Conservation (phyloP, 345 rosid genomes). For the Theobroma cacao region DNA sequence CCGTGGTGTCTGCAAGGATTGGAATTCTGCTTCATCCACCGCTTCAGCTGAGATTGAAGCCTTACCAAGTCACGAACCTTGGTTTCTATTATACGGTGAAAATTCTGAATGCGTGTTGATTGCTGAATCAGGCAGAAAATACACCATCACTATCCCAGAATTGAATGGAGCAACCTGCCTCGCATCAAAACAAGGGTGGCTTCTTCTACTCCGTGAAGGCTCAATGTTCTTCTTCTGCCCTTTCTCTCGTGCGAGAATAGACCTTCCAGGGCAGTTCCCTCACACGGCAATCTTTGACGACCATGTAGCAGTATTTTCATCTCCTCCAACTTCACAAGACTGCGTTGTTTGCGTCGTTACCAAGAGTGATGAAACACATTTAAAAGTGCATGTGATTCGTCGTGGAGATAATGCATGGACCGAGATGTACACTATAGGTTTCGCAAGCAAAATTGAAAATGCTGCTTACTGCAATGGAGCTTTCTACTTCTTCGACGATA, state of each 20-base stretch:
- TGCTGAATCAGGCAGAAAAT: not conserved
- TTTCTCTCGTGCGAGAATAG: conserved; percentile 23
- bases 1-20: conserved; percentile 25
- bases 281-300: not conserved
- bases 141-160: conserved; percentile 17
- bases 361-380: not conserved
- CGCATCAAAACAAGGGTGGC: conserved; percentile 31
- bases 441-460: not conserved
- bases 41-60: conserved; percentile 20
- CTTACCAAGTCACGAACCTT: not conserved
- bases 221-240: conserved; percentile 34
- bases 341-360: conserved; percentile 11
- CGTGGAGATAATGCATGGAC: conserved; percentile 21
- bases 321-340: conserved; percentile 26
- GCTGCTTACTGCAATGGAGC: not conserved
- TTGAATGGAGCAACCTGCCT: conserved; percentile 29
- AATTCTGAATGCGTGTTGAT: conserved; percentile 11
- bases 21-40: conserved; percentile 23
- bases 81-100: conserved; percentile 29
- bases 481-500: conserved; percentile 13
- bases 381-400: not conserved
- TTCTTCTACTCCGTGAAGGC: conserved; percentile 13
- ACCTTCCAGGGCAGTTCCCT: conserved; percentile 21
- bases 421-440: too few species aligned
- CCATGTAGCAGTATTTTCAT: conserved; percentile 19